Evolutionary conservation across 257 asterid species (phyloP).

Genomic region (Plantago elongata): DNA sequence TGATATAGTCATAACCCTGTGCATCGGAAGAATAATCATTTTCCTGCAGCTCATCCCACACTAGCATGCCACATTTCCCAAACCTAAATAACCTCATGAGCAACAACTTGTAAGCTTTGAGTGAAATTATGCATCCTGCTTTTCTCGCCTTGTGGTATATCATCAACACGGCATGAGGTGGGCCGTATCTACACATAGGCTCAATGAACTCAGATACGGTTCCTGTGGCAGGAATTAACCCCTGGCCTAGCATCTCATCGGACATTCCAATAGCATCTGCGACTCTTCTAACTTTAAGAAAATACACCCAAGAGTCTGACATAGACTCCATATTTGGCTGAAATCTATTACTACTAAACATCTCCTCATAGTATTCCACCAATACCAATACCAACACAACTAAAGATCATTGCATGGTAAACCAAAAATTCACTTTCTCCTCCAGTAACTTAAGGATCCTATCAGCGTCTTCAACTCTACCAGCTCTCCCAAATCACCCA

Average conservation of each 20-base stretch:
- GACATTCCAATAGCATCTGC: constrained; percentile 81
- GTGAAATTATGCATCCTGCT: constrained; percentile 61
- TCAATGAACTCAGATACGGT: constrained; percentile 54
- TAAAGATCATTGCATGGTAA: constrained; percentile 64
- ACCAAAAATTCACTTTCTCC: constrained; percentile 34
- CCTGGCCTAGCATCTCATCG: constrained; percentile 71
- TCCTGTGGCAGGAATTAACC: constrained; percentile 62
- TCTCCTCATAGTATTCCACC: constrained; percentile 48
- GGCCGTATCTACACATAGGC: constrained; percentile 81
- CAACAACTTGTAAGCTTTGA: constrained; percentile 63
- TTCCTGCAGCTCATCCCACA: constrained; percentile 83
- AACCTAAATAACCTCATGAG: constrained; percentile 74
- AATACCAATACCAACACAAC: constrained; percentile 41
- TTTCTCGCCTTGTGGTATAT: constrained; percentile 73
- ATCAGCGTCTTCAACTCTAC: constrained; percentile 52
- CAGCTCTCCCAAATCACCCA: constrained; percentile 82
- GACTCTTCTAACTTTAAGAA: constrained; percentile 59
- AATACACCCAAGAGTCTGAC: constrained; percentile 42
- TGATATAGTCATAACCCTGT: constrained; percentile 66
- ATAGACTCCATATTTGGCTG: constrained; percentile 68
- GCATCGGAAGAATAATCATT: constrained; percentile 69
- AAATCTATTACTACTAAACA: constrained; percentile 37
- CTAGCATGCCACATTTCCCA: constrained; percentile 80
- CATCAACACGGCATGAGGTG: constrained; percentile 88
- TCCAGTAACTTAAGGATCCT: constrained; percentile 51